Percentiles rank a stretch among this genome's conserved stretches.
phyloP scores from a whole-genome alignment of 78 protist species.

The Creolimax fragrantissima region DNA sequence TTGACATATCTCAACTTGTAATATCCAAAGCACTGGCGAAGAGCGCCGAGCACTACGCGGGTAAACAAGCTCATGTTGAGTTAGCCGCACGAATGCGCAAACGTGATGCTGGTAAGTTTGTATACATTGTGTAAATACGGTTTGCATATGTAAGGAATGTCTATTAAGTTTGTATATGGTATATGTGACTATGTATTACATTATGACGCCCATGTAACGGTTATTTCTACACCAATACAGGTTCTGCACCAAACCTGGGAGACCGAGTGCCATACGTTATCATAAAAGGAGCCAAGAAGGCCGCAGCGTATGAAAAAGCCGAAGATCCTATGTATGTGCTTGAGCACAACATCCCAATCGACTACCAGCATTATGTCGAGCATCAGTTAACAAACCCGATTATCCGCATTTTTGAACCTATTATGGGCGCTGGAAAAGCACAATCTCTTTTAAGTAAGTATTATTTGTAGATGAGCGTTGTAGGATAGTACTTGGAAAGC shows the following conservation, averaged over 20 bases:
- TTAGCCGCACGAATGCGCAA: constrained; percentile 92
- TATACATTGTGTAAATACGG: too few relatives aligned
- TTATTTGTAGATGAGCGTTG: too few relatives aligned
- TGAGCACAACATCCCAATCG: constrained; percentile 90
- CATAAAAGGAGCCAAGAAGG: constrained; percentile 69
- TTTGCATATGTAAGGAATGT: not conserved
- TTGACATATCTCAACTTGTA: constrained; percentile 95
- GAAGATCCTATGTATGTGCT: constrained; percentile 98
- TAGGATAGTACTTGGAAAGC: too few relatives aligned
- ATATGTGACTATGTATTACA: not conserved
- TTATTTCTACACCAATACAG: too few relatives aligned
- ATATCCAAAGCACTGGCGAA: constrained; percentile 85
- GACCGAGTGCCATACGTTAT: constrained; percentile 99
- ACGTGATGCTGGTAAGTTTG: constrained; percentile 72
- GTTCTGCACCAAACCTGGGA: constrained; percentile 92
- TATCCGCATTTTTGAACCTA: constrained; percentile 82
- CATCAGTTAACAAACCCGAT: constrained; percentile 90
- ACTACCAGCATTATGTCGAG: constrained; percentile 90
- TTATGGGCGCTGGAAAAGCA: constrained; percentile 48
- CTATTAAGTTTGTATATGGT: not conserved
- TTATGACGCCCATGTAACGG: too few relatives aligned
- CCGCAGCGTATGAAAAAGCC: constrained; percentile 86
- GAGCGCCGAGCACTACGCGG: constrained; percentile 39
- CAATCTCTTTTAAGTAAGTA: constrained; percentile 28
- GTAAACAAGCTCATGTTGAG: constrained; percentile 89